Percentiles rank a stretch among this genome's conserved stretches.
These are phyloP conservation scores for Fusarium sp. DNA, from an alignment of 2,329 filamentous ascomycete species.

Conservation along the genomic window DNA sequence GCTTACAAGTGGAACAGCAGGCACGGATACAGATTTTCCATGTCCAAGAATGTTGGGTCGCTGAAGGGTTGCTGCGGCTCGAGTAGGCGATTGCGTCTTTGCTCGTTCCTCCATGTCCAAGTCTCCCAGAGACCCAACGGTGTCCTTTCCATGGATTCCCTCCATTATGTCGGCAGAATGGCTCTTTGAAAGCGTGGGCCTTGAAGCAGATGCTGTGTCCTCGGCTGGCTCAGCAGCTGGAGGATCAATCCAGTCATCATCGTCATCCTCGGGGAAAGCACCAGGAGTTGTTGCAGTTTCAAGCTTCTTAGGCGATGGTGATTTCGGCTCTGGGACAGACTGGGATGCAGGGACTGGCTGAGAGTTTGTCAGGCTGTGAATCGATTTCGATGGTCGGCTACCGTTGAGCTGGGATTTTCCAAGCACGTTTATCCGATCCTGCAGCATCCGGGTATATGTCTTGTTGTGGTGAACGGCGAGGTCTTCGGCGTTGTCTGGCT, in stretches of 20 bases:
- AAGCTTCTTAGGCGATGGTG: conserved; percentile 45
- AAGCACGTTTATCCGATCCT: conserved; percentile 88
- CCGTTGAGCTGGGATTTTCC: conserved; percentile 67
- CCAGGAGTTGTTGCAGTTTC: conserved; percentile 64
- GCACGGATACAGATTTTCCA: conserved; percentile 73
- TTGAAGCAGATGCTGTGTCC: conserved; percentile 47
- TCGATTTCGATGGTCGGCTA: conserved; percentile 61
- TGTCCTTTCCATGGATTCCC: conserved; percentile 62
- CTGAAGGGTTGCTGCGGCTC: conserved; percentile 22
- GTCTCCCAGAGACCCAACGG: conserved; percentile 58
- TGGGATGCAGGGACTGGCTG: conserved; percentile 48
- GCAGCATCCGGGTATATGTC: conserved; percentile 91
- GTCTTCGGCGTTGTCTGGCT: conserved; percentile 58
- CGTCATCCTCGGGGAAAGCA: conserved; percentile 69
- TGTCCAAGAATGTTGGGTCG: conserved; percentile 49
- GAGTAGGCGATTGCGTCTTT: conserved; percentile 27
- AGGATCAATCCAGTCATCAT: conserved; percentile 71
- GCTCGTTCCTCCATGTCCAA: conserved; percentile 5
- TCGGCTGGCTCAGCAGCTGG: conserved; percentile 52
- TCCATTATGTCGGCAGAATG: conserved; percentile 73
- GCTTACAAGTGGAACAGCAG: conserved; percentile 57
- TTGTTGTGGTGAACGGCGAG: conserved; percentile 73
- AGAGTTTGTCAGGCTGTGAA: conserved; percentile 52
- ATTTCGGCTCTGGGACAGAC: conserved; percentile 44
- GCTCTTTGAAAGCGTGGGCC: conserved; percentile 69